A percentile compares a stretch with the other conserved stretches of the same genome.
Conservation (phyloP, 2,329 filamentous ascomycete species). For the Cytospora chrysosperma region DNA sequence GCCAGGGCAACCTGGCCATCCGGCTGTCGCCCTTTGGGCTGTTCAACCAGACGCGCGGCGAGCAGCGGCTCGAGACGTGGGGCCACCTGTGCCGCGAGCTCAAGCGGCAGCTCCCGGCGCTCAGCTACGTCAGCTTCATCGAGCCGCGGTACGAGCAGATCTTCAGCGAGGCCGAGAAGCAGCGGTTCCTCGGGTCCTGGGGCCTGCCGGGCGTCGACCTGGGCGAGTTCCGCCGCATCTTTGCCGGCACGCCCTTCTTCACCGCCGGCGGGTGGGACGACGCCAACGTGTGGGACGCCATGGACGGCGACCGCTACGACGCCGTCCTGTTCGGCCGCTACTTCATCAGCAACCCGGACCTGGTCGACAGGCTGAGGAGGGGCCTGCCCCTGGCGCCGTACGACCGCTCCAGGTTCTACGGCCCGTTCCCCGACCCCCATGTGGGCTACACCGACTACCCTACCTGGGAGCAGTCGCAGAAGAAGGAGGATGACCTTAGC, state of each 20-base stretch:
- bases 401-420: constrained; percentile 40
- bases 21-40: constrained; percentile 54
- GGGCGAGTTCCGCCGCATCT: constrained; percentile 18
- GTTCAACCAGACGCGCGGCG: constrained; percentile 49
- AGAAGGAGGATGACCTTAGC: constrained; percentile 3
- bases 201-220: constrained; percentile 19
- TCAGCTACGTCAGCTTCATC: constrained; percentile 59
- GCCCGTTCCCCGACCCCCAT: constrained; percentile 11
- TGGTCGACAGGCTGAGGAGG: constrained; percentile 40
- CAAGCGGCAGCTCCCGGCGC: constrained; percentile 42
- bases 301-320: constrained; percentile 31
- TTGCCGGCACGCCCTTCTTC: constrained; percentile 31
- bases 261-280: constrained; percentile 32
- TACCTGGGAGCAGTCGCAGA: constrained; percentile 15
- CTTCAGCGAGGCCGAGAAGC: constrained; percentile 33
- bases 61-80: constrained; percentile 56
- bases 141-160: constrained; percentile 46
- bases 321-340: constrained; percentile 41
- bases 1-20: constrained; percentile 48
- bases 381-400: constrained; percentile 39
- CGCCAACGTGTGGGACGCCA: constrained; percentile 28
- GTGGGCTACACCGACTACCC: constrained; percentile 20
- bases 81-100: constrained; percentile 52
- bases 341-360: constrained; percentile 46
- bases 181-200: constrained; percentile 25